These are phyloP conservation scores for Chondrostereum purpureum DNA, from an alignment of 1,284 basidiomycete species.

Conservation along the genomic window DNA sequence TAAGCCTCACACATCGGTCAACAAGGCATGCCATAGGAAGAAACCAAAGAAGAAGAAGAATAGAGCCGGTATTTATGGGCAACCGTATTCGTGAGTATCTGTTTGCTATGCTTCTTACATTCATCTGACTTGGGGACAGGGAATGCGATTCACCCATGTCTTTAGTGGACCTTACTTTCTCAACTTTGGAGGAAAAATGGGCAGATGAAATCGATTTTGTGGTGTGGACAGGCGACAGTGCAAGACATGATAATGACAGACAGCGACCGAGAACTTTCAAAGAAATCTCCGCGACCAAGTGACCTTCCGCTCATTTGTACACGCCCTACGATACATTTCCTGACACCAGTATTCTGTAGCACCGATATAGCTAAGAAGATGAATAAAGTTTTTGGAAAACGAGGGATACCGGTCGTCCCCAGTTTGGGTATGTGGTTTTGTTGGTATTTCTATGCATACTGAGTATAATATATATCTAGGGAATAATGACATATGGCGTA, in stretches of 20 bases:
- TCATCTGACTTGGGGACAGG: constrained; percentile 39
- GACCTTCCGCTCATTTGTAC: constrained; percentile 18
- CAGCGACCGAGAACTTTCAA: constrained; percentile 70
- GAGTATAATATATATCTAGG: constrained; percentile 31
- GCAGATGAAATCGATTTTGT: constrained; percentile 85
- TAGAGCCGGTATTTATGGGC: constrained; percentile 51
- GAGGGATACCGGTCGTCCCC: constrained; percentile 78
- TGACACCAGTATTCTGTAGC: neutral
- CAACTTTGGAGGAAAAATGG: constrained; percentile 79
- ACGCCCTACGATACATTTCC: neutral
- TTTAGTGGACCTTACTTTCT: constrained; percentile 77
- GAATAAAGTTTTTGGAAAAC: constrained; percentile 58
- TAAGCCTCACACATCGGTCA: constrained; percentile 37
- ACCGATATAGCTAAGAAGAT: constrained; percentile 60
- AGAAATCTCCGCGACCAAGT: constrained; percentile 80
- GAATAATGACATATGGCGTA: constrained; percentile 87
- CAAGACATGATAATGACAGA: constrained; percentile 88
- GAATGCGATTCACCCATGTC: constrained; percentile 82
- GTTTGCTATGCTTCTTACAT: constrained; percentile 8
- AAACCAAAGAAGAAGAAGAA: constrained; percentile 51
- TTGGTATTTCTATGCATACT: constrained; percentile 1
- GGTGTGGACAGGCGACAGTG: constrained; percentile 91
- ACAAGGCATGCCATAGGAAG: constrained; percentile 59
- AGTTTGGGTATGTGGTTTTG: constrained; percentile 55
- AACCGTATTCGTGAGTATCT: constrained; percentile 56